A percentile compares a stretch with the other conserved stretches of the same genome.
Conservation (phyloP, 2,329 filamentous ascomycete genomes). For the Fusarium keratoplasticum region DNA sequence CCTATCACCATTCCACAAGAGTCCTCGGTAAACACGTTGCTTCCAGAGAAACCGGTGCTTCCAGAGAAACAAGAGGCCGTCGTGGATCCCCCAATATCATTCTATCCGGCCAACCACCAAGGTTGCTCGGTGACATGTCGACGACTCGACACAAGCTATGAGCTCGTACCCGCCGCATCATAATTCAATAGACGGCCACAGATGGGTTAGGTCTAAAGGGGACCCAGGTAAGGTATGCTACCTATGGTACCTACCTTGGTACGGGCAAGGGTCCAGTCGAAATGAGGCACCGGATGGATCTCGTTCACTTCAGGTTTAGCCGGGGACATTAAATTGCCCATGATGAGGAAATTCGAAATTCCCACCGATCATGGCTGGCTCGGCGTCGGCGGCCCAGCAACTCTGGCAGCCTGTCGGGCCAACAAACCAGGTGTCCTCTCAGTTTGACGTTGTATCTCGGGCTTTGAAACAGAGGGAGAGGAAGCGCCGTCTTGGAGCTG, state of each 20-base stretch:
- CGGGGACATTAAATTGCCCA: slow-evolving; percentile 33
- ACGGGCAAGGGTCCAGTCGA: slow-evolving; percentile 37
- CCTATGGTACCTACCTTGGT: background rate
- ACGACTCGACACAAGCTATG: background rate
- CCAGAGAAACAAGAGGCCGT: slow-evolving; percentile 14
- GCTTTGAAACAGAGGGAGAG: slow-evolving; percentile 28
- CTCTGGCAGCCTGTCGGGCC: background rate
- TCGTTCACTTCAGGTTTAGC: slow-evolving; percentile 41
- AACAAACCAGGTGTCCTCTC: slow-evolving; percentile 22
- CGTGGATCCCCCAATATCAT: background rate
- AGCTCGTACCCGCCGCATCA: slow-evolving; percentile 1
- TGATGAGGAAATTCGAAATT: slow-evolving; percentile 29
- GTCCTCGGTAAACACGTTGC: background rate
- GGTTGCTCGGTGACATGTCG: slow-evolving; percentile 33
- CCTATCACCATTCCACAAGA: background rate
- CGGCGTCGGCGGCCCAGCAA: slow-evolving; percentile 17
- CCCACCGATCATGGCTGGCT: slow-evolving; percentile 24
- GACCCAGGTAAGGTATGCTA: slow-evolving; percentile 18
- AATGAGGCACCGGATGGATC: slow-evolving; percentile 43
- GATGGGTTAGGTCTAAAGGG: background rate
- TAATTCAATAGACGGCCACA: slow-evolving; percentile 19
- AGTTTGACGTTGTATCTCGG: background rate
- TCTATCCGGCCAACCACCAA: slow-evolving; percentile 1
- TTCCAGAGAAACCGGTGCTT: background rate
- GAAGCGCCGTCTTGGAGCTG: slow-evolving; percentile 4